phyloP scores from a whole-genome alignment of 495 filamentous ascomycete species.

The Penicillium verhagenii region DNA sequence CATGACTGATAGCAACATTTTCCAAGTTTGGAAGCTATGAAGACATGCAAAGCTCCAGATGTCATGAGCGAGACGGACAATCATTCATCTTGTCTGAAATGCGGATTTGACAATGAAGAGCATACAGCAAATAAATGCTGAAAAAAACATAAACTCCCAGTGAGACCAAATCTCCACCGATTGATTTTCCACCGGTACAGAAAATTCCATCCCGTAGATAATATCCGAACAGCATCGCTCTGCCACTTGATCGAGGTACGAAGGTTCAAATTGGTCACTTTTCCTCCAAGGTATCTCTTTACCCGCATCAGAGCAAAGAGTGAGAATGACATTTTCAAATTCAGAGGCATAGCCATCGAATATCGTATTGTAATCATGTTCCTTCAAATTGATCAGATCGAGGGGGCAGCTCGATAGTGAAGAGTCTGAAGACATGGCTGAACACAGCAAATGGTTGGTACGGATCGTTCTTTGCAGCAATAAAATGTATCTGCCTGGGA shows the following conservation, averaged over 20 bases:
- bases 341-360: not conserved
- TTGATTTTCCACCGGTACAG: not conserved
- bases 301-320: not conserved
- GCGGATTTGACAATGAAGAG: too few relatives aligned
- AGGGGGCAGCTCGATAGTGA: not conserved
- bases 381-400: not conserved
- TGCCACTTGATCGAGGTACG: not conserved
- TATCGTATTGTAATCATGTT: not conserved
- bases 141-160: too few relatives aligned
- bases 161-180: not conserved
- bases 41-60: too few relatives aligned
- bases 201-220: not conserved
- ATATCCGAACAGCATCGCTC: not conserved
- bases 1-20: too few relatives aligned
- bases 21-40: too few relatives aligned
- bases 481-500: too few relatives aligned
- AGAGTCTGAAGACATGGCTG: too few relatives aligned
- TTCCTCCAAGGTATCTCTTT: slow-evolving; percentile 2
- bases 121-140: too few relatives aligned
- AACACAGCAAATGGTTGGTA: too few relatives aligned
- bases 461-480: too few relatives aligned
- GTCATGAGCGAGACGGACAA: too few relatives aligned
- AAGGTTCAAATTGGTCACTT: not conserved
- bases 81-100: too few relatives aligned
- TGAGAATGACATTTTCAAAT: not conserved